Percentiles rank a stretch among this genome's conserved stretches.
These are phyloP conservation scores for Monosiga brevicollis DNA, from an alignment of 78 protist species.

Conservation along the genomic window DNA sequence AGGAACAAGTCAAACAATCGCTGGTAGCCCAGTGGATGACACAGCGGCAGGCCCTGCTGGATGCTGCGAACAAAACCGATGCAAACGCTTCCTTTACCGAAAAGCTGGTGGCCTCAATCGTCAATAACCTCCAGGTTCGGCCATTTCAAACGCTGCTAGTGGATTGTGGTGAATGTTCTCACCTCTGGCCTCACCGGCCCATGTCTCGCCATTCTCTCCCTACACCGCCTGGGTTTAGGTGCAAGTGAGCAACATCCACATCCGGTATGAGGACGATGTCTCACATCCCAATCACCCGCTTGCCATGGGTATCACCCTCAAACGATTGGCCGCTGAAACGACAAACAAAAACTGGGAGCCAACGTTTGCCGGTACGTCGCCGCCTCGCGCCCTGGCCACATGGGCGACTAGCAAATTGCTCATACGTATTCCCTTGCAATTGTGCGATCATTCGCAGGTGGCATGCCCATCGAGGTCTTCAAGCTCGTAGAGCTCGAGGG, in stretches of 20 bases:
- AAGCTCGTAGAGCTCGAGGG: not conserved
- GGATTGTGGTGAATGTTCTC: too few relatives aligned
- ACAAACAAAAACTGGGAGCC: not conserved
- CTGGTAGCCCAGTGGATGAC: not conserved
- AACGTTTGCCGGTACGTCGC: not conserved
- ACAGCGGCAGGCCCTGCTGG: not conserved
- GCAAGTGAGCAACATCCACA: not conserved
- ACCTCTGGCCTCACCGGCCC: too few relatives aligned
- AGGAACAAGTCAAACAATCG: not conserved
- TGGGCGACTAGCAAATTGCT: too few relatives aligned
- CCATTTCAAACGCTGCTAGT: not conserved
- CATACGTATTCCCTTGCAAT: too few relatives aligned
- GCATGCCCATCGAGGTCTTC: not conserved
- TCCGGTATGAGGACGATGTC: not conserved
- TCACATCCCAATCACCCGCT: not conserved
- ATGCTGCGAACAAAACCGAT: not conserved
- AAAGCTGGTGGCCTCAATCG: not conserved
- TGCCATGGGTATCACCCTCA: not conserved
- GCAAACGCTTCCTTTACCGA: not conserved
- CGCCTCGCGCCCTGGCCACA: too few relatives aligned
- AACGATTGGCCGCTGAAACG: not conserved
- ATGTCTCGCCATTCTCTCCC: too few relatives aligned
- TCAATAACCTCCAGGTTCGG: not conserved
- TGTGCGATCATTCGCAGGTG: too few relatives aligned
- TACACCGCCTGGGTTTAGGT: too few relatives aligned